Conservation (phyloP, 2,329 filamentous ascomycete species). For the Penicillium sp. region DNA sequence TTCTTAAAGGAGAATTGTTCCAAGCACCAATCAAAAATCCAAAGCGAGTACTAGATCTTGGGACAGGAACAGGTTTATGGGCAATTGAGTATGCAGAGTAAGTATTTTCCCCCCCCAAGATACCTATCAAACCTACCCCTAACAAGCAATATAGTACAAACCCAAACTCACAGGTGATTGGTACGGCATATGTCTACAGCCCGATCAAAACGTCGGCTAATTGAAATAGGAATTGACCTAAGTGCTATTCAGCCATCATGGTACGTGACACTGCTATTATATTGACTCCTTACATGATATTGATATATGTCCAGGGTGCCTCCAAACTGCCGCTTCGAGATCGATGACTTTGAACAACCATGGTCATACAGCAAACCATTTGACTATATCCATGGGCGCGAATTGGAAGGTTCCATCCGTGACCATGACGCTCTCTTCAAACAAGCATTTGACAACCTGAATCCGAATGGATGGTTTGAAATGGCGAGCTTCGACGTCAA, state of each 20-base stretch:
- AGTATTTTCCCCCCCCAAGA: neutral
- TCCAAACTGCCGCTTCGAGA: slow-evolving; percentile 35
- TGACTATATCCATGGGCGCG: slow-evolving; percentile 34
- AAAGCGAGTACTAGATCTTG: slow-evolving; percentile 34
- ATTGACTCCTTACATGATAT: neutral
- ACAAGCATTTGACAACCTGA: slow-evolving; percentile 26
- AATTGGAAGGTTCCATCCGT: slow-evolving; percentile 31
- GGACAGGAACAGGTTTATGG: slow-evolving; percentile 40
- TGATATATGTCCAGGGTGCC: slow-evolving; percentile 25
- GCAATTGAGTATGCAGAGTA: slow-evolving; percentile 40
- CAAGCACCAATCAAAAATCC: slow-evolving; percentile 28
- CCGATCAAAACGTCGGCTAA: neutral
- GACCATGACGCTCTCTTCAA: slow-evolving; percentile 29
- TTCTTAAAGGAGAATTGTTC: slow-evolving; percentile 31
- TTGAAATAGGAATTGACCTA: slow-evolving; percentile 28
- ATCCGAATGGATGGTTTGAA: slow-evolving; percentile 31
- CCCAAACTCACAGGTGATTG: slow-evolving; percentile 30
- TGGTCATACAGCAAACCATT: slow-evolving; percentile 32
- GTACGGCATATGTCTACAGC: slow-evolving; percentile 14
- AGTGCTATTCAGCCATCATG: slow-evolving; percentile 34
- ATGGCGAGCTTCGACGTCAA: slow-evolving; percentile 77
- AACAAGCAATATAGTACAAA: slow-evolving; percentile 20
- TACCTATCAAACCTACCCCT: neutral
- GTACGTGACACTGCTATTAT: slow-evolving; percentile 13
- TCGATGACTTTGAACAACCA: slow-evolving; percentile 33